These are phyloP conservation scores for Corinectria fuckeliana DNA, from an alignment of 2,329 filamentous ascomycete species.

Conservation along the genomic window DNA sequence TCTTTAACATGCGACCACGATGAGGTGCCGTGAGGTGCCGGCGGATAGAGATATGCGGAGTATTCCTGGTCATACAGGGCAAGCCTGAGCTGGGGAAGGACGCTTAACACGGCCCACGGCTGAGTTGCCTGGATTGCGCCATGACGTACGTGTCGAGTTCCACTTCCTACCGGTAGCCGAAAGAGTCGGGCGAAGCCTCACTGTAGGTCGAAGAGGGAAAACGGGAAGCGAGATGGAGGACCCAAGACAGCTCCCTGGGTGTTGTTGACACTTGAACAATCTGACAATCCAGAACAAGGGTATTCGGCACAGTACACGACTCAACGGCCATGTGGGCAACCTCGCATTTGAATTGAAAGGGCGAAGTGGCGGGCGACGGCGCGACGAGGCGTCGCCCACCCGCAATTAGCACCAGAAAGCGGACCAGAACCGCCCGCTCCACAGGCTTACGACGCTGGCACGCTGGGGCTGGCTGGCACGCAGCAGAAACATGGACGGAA, in stretches of 20 bases:
- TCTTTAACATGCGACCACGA: neutral
- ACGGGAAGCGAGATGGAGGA: neutral
- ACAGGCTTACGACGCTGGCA: constrained; percentile 8
- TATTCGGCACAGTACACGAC: neutral
- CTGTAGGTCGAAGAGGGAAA: neutral
- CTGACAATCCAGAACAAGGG: neutral
- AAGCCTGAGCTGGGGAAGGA: neutral
- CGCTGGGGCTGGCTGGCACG: too few relatives aligned
- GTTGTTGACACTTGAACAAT: constrained; percentile 1
- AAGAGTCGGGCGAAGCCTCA: neutral
- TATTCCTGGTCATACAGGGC: neutral
- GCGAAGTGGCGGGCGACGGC: neutral
- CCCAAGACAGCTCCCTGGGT: constrained; percentile 22
- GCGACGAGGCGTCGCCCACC: neutral
- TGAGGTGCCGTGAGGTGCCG: neutral
- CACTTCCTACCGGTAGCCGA: neutral
- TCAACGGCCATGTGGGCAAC: constrained; percentile 11
- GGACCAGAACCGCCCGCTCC: neutral
- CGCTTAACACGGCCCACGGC: neutral
- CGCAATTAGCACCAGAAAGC: neutral
- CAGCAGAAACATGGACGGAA: neutral
- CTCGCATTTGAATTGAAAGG: constrained; percentile 8
- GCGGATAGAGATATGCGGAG: neutral
- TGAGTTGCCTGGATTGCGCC: neutral
- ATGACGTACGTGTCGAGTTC: neutral